A percentile compares a stretch with the other conserved stretches of the same genome.
Evolutionary conservation across 139 green algal species (phyloP).

Genomic region (Haematococcus lacustris): DNA sequence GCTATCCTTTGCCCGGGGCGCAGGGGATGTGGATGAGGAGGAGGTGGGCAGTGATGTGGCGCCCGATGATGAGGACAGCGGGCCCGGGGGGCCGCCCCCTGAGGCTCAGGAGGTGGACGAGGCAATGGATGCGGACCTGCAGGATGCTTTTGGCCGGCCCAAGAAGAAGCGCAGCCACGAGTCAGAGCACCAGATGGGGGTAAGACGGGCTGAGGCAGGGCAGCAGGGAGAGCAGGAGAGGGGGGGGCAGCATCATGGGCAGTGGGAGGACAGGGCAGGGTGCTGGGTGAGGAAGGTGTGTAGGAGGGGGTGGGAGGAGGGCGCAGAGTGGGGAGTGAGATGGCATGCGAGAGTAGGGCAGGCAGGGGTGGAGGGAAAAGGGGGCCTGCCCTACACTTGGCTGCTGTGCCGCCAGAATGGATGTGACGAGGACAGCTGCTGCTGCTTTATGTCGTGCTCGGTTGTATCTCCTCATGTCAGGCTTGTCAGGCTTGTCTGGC

Average conservation of each 20-base stretch:
- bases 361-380: no score
- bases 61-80: slow-evolving; percentile 17
- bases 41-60: slow-evolving; percentile 7
- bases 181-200: slow-evolving; percentile 18
- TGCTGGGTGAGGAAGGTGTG: background rate
- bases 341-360: no score
- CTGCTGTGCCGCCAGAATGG: slow-evolving; percentile 1
- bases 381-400: background rate
- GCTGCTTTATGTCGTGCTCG: background rate
- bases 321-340: background rate
- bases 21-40: slow-evolving; percentile 6
- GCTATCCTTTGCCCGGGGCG: no score
- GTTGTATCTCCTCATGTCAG: background rate
- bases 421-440: background rate
- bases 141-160: slow-evolving; percentile 20
- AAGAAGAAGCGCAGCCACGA: slow-evolving; percentile 29
- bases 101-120: slow-evolving; percentile 1
- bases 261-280: background rate
- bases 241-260: background rate
- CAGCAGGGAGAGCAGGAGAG: background rate
- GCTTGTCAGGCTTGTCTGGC: background rate
- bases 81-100: background rate
- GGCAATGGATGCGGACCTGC: slow-evolving; percentile 5
- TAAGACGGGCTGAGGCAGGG: background rate
- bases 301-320: background rate